Conservation (phyloP, 2,329 filamentous ascomycete species). For the Cladosporium cucumerinum region DNA sequence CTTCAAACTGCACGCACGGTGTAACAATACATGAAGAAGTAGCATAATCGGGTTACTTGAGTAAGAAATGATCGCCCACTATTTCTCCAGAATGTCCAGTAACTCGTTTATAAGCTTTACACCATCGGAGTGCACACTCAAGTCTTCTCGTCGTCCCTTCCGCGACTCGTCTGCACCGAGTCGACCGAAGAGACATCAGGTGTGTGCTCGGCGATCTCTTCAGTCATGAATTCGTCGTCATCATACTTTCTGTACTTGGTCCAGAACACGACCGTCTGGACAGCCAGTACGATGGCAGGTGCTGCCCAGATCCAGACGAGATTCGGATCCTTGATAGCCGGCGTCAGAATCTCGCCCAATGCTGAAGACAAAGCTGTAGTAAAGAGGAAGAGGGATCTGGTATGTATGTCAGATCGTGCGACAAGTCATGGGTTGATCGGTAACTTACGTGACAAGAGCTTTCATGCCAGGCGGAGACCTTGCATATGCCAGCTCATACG, state of each 20-base stretch:
- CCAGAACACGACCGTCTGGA: conserved; percentile 49
- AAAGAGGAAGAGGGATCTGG: conserved; percentile 39
- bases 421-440: background rate
- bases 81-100: too few species aligned
- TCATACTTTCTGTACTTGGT: conserved; percentile 44
- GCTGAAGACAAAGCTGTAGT: conserved; percentile 40
- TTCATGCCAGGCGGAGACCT: conserved; percentile 44
- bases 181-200: background rate
- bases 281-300: conserved; percentile 42
- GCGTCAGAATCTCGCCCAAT: conserved; percentile 42
- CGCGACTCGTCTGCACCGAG: background rate
- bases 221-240: conserved; percentile 29
- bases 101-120: background rate
- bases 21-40: too few species aligned
- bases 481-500: conserved; percentile 45
- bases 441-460: conserved; percentile 36
- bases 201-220: conserved; percentile 2
- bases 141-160: background rate
- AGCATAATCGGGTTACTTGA: too few species aligned
- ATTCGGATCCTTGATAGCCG: conserved; percentile 46
- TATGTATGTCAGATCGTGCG: background rate
- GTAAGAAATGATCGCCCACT: too few species aligned
- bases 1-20: too few species aligned
- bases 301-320: conserved; percentile 41
- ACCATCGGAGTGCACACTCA: background rate